Base-by-base conservation (phyloP, 202 grass and related monocot genomes). In the Hordeum pubiflorum region DNA sequence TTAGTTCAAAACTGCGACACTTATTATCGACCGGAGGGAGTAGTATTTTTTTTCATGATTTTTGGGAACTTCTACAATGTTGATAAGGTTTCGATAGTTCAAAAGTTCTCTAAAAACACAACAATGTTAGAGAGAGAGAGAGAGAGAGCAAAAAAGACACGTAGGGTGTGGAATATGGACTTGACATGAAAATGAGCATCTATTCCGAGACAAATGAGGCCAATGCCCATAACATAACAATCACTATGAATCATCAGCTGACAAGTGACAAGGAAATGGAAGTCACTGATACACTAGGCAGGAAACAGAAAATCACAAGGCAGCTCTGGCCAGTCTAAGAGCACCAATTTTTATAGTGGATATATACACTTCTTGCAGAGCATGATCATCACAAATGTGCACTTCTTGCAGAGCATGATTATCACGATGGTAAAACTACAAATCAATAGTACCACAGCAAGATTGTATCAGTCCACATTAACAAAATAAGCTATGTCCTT, bases 401-500 rank as follows among this genome's bases (percentile, higher is more conserved):
- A 75, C 52, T 75, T 75, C 20, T 75, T 57, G 54, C 72, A 75
- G n/a, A 58, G n/a, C 72, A 75, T 58, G 32, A 58, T 75, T n/a
- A 75, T 38, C 11, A 7, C 10, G 29, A 55, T 54, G 13, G 62
- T 37, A 65, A 29, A 80, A 57, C 46, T 55, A 38, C 38, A 66
- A 52, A 52, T 39, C 55, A 38, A 56, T n/a, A 23, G 46, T 79
- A 66, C 34, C 32, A 69, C 43, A 38, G 50, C 14, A 80, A 40
- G 32, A 80, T 79, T 54, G 11, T 55, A 78, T 36, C 65, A 69
- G 18, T 68, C 4, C 46, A 80, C 9, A 69, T 21, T 68, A 69
- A 5, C 31, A n/a, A 69, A 32, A 57, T 31, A 69, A 56, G 62
- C 38, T 80, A 41, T 67, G 12, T 38, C 24, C 9, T 34, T 33